These are phyloP conservation scores for Apiospora aurea DNA, from an alignment of 2,329 filamentous ascomycete species.

Conservation along the genomic window DNA sequence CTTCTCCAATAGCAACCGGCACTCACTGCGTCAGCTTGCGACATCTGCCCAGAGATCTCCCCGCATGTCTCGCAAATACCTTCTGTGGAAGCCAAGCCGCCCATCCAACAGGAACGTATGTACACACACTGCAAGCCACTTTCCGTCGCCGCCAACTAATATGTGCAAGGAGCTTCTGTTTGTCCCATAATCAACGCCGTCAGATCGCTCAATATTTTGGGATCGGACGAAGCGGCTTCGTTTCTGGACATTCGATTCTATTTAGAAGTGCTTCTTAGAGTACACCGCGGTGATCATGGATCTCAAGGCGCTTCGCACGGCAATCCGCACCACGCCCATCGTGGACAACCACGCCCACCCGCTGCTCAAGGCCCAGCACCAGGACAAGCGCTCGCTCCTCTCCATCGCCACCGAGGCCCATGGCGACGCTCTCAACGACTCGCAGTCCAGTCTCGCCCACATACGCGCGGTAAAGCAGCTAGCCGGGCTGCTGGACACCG, in stretches of 20 bases:
- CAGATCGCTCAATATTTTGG: not conserved
- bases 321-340: slow-evolving; percentile 64
- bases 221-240: not conserved
- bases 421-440: slow-evolving; percentile 70
- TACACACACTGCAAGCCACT: not conserved
- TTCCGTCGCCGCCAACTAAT: not conserved
- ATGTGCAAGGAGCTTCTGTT: not conserved
- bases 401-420: slow-evolving; percentile 77
- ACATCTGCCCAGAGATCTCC: not conserved
- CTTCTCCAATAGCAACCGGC: not conserved
- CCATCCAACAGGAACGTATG: not conserved
- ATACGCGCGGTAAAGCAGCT: slow-evolving; percentile 75
- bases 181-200: not conserved
- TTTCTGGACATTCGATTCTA: not conserved
- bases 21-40: not conserved
- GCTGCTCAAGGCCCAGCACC: slow-evolving; percentile 60
- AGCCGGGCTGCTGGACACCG: slow-evolving; percentile 67
- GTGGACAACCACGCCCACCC: slow-evolving; percentile 80
- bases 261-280: not conserved
- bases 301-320: slow-evolving; percentile 29
- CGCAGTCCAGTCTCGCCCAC: slow-evolving; percentile 69
- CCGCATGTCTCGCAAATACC: not conserved
- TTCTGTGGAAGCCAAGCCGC: not conserved
- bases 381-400: slow-evolving; percentile 56
- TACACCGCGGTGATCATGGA: not conserved